Base-by-base conservation (phyloP, 768 basidiomycete species). In the Jaapia argillacea region DNA sequence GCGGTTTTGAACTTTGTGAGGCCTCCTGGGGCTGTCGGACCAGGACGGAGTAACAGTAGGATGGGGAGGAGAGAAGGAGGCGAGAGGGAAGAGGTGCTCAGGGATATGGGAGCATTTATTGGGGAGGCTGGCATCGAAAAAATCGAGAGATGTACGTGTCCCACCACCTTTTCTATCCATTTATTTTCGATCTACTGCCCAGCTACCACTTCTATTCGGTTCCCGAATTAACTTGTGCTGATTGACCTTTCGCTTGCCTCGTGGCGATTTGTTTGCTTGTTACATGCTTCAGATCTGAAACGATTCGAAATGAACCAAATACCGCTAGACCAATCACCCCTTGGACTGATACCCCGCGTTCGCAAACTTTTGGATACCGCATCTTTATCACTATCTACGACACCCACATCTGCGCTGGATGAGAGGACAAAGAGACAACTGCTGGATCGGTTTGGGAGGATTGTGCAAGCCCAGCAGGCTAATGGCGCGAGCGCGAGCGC, bases 281-380 rank as follows among this genome's bases (percentile, higher is more conserved):
- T n/a, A n/a, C n/a, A n/a, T n/a, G n/a, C n/a, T n/a, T n/a, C 36
- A 86, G 84, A 83, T 61, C 79, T 86, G 13, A 77, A 77, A 55
- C 75, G 75, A 47, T 87, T 81, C 53, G 85, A 87, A 56, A 79
- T 78, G 16, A 74, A 81, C 48, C 67, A 75, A 35, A 86, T 88
- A 38, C 79, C 82, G 3, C 77, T 87, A 40, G 81, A 87, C 45
- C 85, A 85, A n/a, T n/a, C n/a, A 13, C 75, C 82, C 7, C 68
- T 65, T 24, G 85, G 85, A 18, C 76, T 88, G 33, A 66, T 85
- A n/a, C 55, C 68, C 22, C 75, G 72, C 35, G 78, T 85, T 4
- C 75, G 78, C 52, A 67, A 69, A 36, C 66, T 88, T 27, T 67
- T 88, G 42, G 65, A 65, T 10, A n/a, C n/a, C n/a, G n/a, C n/a